Conservation (phyloP, 2,329 filamentous ascomycete genomes). For the Chaetothyriales sp. region DNA sequence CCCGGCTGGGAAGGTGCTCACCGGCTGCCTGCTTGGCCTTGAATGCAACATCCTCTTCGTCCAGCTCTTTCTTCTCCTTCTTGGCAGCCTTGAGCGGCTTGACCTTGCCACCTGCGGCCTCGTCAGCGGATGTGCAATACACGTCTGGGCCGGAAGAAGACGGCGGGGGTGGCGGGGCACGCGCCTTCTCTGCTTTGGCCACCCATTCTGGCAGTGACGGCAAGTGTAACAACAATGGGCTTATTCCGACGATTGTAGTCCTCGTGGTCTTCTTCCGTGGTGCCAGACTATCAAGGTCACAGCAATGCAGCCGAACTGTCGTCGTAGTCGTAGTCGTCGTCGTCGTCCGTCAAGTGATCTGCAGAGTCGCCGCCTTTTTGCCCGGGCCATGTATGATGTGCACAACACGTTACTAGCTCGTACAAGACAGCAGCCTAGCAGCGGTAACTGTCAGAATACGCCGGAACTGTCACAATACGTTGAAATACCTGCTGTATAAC, state of each 20-base stretch:
- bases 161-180: constrained; percentile 8
- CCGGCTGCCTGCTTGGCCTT: constrained; percentile 73
- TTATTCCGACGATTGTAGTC: not conserved
- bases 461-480: too few species aligned
- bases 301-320: not conserved
- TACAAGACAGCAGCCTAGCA: not conserved
- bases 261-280: not conserved
- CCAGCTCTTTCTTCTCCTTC: constrained; percentile 68
- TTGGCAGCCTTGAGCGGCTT: constrained; percentile 82
- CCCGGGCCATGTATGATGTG: not conserved
- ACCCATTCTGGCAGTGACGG: constrained; percentile 40
- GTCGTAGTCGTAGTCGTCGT: too few species aligned
- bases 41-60: constrained; percentile 75
- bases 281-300: not conserved
- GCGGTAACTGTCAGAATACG: too few species aligned
- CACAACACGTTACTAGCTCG: not conserved
- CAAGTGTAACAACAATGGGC: not conserved
- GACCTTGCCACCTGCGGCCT: constrained; percentile 55
- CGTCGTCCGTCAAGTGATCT: too few species aligned
- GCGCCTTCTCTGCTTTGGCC: constrained; percentile 53
- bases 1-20: constrained; percentile 33
- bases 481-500: too few species aligned
- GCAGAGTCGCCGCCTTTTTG: not conserved
- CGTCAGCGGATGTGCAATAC: constrained; percentile 2
- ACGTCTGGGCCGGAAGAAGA: too few species aligned